phyloP scores from a whole-genome alignment of 257 asterid genomes.

The Coffea canephora region DNA sequence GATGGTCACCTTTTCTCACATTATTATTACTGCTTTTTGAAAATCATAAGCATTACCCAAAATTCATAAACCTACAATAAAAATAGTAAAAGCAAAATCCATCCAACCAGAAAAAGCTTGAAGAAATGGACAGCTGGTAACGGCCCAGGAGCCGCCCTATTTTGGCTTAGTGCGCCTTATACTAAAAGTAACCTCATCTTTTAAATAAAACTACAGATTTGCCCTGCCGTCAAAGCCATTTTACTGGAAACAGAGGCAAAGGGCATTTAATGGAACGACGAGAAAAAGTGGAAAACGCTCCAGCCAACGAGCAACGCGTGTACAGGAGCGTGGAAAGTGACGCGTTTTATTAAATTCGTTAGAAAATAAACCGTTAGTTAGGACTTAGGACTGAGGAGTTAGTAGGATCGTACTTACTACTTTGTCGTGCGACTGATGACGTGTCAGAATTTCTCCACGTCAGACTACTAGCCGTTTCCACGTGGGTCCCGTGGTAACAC shows the following conservation, averaged over 20 bases:
- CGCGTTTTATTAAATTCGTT: neutral
- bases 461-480: conserved; percentile 45
- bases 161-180: neutral
- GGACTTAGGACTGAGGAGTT: neutral
- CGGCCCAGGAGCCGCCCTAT: conserved; percentile 36
- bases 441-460: conserved; percentile 27
- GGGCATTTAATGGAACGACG: conserved; percentile 24
- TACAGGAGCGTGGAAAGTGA: neutral
- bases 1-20: conserved; percentile 33
- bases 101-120: neutral
- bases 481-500: conserved; percentile 19
- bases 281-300: conserved; percentile 8
- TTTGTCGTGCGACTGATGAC: conserved; percentile 12
- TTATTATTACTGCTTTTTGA: neutral
- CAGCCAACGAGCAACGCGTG: conserved; percentile 30
- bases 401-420: too few relatives aligned
- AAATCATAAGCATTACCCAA: neutral
- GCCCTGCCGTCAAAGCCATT: neutral
- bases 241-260: neutral
- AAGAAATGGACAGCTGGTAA: conserved; percentile 13
- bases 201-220: conserved; percentile 1
- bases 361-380: neutral
- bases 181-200: conserved; percentile 12
- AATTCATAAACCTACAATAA: too few relatives aligned
- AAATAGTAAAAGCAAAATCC: neutral